phyloP scores from a whole-genome alignment of 1,284 basidiomycete genomes.

The Phellopilus nigrolimitatus region DNA sequence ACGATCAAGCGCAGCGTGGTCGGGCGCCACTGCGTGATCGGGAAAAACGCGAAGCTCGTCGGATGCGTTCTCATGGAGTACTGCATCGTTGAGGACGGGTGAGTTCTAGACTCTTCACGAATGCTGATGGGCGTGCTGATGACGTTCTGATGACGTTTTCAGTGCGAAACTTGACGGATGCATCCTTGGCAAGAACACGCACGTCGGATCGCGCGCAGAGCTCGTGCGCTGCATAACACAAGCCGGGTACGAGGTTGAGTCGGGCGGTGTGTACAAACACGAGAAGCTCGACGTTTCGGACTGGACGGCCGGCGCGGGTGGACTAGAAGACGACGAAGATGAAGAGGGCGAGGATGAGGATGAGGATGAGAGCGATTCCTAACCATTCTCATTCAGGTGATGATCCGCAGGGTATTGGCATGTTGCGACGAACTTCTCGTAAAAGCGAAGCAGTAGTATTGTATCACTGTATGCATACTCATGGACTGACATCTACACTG shows the following conservation, averaged over 20 bases:
- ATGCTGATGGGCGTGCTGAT: constrained; percentile 7
- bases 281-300: constrained; percentile 63
- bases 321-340: constrained; percentile 30
- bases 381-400: neutral
- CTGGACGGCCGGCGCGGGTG: constrained; percentile 45
- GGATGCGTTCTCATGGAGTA: constrained; percentile 91
- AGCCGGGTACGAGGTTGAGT: constrained; percentile 77
- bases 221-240: constrained; percentile 85
- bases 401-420: no score
- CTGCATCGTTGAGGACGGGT: constrained; percentile 86
- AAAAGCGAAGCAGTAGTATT: no score
- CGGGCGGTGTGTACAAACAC: constrained; percentile 56
- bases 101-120: constrained; percentile 27
- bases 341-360: constrained; percentile 29
- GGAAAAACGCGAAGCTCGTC: constrained; percentile 78
- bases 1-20: constrained; percentile 86
- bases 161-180: constrained; percentile 90
- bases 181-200: constrained; percentile 80
- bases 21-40: constrained; percentile 85
- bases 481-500: no score
- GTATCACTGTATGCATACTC: no score
- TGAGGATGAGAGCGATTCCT: constrained; percentile 8
- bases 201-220: constrained; percentile 75
- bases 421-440: no score
- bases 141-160: constrained; percentile 10